Evolutionary conservation across 2,329 filamentous ascomycete species (phyloP).

Genomic region (Pyrenophora graminea): DNA sequence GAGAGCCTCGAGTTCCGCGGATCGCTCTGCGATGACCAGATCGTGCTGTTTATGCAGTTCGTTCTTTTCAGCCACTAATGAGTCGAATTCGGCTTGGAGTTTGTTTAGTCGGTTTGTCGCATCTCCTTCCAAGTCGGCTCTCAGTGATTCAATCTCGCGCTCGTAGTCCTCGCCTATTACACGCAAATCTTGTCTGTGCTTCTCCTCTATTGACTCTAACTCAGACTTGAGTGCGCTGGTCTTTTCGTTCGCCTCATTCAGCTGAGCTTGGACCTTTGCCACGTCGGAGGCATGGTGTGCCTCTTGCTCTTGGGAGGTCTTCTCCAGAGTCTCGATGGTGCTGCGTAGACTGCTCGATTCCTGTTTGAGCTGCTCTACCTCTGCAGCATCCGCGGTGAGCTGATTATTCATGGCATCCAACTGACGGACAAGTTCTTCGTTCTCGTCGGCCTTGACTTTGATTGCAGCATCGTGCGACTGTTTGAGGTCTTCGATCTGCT

Average conservation of each 20-base stretch:
- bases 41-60: conserved; percentile 28
- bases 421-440: conserved; percentile 40
- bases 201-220: conserved; percentile 31
- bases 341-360: conserved; percentile 37
- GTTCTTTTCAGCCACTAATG: conserved; percentile 38
- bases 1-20: conserved; percentile 24
- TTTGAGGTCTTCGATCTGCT: conserved; percentile 39
- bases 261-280: conserved; percentile 29
- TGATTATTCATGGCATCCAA: conserved; percentile 43
- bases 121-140: conserved; percentile 43
- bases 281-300: conserved; percentile 32
- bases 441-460: conserved; percentile 36
- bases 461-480: conserved; percentile 37
- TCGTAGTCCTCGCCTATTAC: conserved; percentile 41
- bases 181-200: conserved; percentile 35
- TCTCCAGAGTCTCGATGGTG: conserved; percentile 41
- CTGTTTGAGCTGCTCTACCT: conserved; percentile 33
- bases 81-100: conserved; percentile 39
- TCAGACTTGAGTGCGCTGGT: conserved; percentile 34
- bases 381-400: conserved; percentile 34
- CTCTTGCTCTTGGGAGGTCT: conserved; percentile 33
- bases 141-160: conserved; percentile 41
- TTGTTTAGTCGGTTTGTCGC: conserved; percentile 40
- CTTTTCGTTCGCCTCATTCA: conserved; percentile 34
- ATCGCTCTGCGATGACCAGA: conserved; percentile 24